These are phyloP conservation scores for Paramecium pentaurelia DNA, from an alignment of 73 alveolate species.

Conservation along the genomic window DNA sequence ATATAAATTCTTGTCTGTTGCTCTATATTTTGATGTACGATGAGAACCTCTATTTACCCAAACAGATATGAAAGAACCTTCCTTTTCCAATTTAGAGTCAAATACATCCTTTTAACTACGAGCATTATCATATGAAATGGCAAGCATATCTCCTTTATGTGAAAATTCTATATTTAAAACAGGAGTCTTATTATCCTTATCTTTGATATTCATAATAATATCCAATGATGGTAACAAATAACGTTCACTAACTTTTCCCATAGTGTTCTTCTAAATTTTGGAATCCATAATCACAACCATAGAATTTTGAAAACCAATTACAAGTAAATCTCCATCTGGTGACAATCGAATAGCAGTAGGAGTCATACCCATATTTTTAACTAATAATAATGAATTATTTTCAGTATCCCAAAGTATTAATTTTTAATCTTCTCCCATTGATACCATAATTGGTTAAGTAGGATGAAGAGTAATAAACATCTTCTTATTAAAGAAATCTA, in stretches of 20 bases:
- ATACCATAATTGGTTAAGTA: slow-evolving; percentile 72
- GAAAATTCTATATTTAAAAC: slow-evolving; percentile 57
- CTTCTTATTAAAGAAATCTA: slow-evolving; percentile 64
- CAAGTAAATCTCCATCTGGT: slow-evolving; percentile 91
- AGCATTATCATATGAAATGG: slow-evolving; percentile 58
- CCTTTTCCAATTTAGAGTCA: slow-evolving; percentile 59
- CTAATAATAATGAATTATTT: slow-evolving; percentile 72
- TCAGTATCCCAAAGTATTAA: slow-evolving; percentile 85
- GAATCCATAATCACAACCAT: slow-evolving; percentile 64
- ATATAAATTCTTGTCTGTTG: slow-evolving; percentile 51
- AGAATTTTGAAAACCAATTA: slow-evolving; percentile 75
- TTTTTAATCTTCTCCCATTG: slow-evolving; percentile 91
- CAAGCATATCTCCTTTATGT: slow-evolving; percentile 55
- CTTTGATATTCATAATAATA: slow-evolving; percentile 19
- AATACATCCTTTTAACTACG: neutral
- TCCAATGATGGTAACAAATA: slow-evolving; percentile 29
- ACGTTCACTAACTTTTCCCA: slow-evolving; percentile 37
- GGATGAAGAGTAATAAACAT: slow-evolving; percentile 73
- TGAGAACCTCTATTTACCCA: slow-evolving; percentile 44
- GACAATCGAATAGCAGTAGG: slow-evolving; percentile 85
- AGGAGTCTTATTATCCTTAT: slow-evolving; percentile 46
- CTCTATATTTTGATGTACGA: slow-evolving; percentile 9
- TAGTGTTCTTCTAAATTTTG: slow-evolving; percentile 34
- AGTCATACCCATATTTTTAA: slow-evolving; percentile 81
- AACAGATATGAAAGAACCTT: slow-evolving; percentile 54